Conservation (phyloP, 495 filamentous ascomycete species). For the Aeminium ludgeri region DNA sequence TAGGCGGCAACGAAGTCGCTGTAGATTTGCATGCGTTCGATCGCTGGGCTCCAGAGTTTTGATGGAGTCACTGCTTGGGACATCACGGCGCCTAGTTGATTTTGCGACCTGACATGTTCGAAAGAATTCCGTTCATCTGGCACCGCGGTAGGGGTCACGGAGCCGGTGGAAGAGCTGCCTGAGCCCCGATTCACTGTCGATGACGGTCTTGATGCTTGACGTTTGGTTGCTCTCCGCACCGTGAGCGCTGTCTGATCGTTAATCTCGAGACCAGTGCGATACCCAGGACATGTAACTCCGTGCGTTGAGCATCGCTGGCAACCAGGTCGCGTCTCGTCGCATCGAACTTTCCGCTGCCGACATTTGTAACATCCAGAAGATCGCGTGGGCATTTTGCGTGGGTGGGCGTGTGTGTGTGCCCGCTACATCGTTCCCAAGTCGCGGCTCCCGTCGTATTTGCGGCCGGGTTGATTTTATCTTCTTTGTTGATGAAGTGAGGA, state of each 20-base stretch:
- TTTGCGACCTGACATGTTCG: background rate
- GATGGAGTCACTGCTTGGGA: background rate
- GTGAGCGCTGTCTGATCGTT: slow-evolving; percentile 9
- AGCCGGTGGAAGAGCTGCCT: background rate
- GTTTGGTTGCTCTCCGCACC: background rate
- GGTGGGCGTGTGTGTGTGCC: no score
- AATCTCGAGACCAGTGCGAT: slow-evolving; percentile 10
- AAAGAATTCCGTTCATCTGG: background rate
- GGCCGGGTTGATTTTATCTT: no score
- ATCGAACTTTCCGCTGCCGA: slow-evolving; percentile 14
- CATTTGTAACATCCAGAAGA: slow-evolving; percentile 13
- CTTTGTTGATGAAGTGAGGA: no score
- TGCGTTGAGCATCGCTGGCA: slow-evolving; percentile 15
- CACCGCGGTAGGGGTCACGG: background rate
- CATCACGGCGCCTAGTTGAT: background rate
- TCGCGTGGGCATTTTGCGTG: slow-evolving; percentile 9
- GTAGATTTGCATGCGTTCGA: slow-evolving; percentile 5
- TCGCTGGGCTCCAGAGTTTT: slow-evolving; percentile 4
- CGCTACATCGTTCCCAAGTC: no score
- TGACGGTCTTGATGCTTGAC: background rate
- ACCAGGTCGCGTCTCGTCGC: slow-evolving; percentile 11
- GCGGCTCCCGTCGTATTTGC: no score
- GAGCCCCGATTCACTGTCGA: background rate
- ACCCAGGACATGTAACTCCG: slow-evolving; percentile 13
- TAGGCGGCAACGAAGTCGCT: slow-evolving; percentile 9